phyloP scores from a whole-genome alignment of 163 green algal genomes.

The Chlamydomonas reinhardtii region DNA sequence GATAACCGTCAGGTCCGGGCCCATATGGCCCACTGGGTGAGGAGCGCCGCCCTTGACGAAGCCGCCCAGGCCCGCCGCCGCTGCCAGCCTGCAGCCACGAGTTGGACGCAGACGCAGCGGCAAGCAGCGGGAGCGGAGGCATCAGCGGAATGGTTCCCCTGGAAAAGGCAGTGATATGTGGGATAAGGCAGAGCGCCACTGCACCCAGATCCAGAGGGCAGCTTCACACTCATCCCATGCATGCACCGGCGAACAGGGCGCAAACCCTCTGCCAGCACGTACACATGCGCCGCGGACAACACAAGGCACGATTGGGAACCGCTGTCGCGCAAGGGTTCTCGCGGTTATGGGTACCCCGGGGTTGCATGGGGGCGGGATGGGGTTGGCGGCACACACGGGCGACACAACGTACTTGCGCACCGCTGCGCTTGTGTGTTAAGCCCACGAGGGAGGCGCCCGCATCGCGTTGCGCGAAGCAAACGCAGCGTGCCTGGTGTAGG shows the following conservation, averaged over 20 bases:
- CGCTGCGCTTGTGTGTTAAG: neutral
- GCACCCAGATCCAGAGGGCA: too few relatives aligned
- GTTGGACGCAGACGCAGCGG: constrained; percentile 22
- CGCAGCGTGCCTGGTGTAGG: constrained; percentile 30
- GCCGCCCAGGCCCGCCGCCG: constrained; percentile 1
- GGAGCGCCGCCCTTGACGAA: constrained; percentile 17
- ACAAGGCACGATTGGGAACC: neutral
- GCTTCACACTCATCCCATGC: too few relatives aligned
- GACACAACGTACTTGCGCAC: constrained; percentile 10
- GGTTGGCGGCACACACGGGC: neutral
- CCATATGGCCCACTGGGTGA: constrained; percentile 11
- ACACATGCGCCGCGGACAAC: neutral
- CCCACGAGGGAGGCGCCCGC: constrained; percentile 31
- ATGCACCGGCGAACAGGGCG: too few relatives aligned
- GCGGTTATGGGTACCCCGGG: too few relatives aligned
- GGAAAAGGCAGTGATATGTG: neutral
- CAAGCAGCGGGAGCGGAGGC: constrained; percentile 37
- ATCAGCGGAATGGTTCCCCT: constrained; percentile 8
- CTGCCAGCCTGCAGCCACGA: constrained; percentile 32
- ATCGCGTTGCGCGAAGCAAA: constrained; percentile 4
- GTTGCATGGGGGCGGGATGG: neutral
- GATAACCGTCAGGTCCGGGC: constrained; percentile 7
- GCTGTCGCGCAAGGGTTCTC: too few relatives aligned
- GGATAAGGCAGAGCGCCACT: neutral
- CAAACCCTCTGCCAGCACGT: too few relatives aligned